Base-by-base conservation (phyloP, 2,329 filamentous ascomycete genomes). In the Colletotrichum aenigma region DNA sequence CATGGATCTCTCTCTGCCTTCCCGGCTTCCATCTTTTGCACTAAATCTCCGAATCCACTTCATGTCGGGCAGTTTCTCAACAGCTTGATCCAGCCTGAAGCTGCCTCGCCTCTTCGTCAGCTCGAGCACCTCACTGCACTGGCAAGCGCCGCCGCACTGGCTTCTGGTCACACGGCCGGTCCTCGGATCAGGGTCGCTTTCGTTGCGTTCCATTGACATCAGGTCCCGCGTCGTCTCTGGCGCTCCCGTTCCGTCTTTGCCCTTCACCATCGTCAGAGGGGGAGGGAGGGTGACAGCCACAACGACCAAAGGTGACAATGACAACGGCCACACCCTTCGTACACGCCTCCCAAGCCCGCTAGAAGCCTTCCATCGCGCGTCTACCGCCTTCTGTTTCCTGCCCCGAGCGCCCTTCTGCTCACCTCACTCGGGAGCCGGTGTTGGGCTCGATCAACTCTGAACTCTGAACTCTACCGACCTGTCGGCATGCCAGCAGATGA, bases 281-380 rank as follows among this genome's bases (percentile, higher is more conserved):
- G 28, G 24, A 16, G 15, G 28, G n/a, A 16, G 15, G 28, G n/a
- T 61, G 56, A 24, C 58, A n/a, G 58, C 28, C 58, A 61, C 58
- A 32, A n/a, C 58, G 9, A 13, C 26, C 10, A 34, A 61, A 10
- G 28, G 58, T 62, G 26, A 43, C 21, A 26, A 9, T 43, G 32
- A 24, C 32, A 34, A n/a, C 34, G 18, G 34, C 32, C 60, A 28
- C 26, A 38, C n/a, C 60, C 60, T 30, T n/a, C 32, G n/a, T 69
- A 4, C 36, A 70, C 68, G 43, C 43, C 67, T 60, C 60, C 67
- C 60, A 66, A 26, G 71, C 66, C 71, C 71, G 52, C 71, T 74
- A 74, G 71, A 74, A 74, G 48, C n/a, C 48, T 74, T 71, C 71
- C 43, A 74, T 65, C 26, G 24, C 34, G 30, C 38, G 61, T 70